A percentile compares a stretch with the other conserved stretches of the same genome.
Conservation (phyloP, 2,329 filamentous ascomycete genomes). For the Phyllosticta capitalensis region DNA sequence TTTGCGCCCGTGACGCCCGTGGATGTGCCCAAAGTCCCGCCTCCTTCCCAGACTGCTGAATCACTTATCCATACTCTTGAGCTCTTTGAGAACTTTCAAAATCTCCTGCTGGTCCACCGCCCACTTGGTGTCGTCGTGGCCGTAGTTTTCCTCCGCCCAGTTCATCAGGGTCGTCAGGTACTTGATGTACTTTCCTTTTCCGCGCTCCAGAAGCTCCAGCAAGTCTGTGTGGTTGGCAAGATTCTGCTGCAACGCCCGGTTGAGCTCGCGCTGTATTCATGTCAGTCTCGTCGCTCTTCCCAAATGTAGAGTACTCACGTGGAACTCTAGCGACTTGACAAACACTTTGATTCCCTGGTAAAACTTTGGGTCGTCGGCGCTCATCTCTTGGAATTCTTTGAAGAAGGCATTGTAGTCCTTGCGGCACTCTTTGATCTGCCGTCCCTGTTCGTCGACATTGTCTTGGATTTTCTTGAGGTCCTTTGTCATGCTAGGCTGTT, state of each 20-base stretch:
- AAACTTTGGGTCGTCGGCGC: neutral
- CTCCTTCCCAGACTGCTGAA: neutral
- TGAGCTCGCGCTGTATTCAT: neutral
- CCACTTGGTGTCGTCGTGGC: neutral
- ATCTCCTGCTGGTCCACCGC: neutral
- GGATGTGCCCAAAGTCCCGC: too few species aligned
- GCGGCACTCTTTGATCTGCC: neutral
- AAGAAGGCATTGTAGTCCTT: neutral
- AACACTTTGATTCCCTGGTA: neutral
- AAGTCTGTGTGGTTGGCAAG: neutral
- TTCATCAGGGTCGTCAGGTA: neutral
- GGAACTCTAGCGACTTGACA: neutral
- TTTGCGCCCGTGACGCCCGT: neutral
- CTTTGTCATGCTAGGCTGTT: neutral
- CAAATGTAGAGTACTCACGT: neutral
- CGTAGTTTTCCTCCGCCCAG: neutral
- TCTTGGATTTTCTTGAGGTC: neutral
- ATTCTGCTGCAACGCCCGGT: neutral
- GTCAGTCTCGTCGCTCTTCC: neutral
- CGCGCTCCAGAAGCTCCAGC: neutral
- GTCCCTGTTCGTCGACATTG: neutral
- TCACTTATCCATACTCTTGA: neutral
- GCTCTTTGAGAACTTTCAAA: neutral
- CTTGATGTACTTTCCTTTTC: neutral
- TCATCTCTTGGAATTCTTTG: neutral